phyloP scores from a whole-genome alignment of 768 basidiomycete species.

The Lactarius hatsudake region DNA sequence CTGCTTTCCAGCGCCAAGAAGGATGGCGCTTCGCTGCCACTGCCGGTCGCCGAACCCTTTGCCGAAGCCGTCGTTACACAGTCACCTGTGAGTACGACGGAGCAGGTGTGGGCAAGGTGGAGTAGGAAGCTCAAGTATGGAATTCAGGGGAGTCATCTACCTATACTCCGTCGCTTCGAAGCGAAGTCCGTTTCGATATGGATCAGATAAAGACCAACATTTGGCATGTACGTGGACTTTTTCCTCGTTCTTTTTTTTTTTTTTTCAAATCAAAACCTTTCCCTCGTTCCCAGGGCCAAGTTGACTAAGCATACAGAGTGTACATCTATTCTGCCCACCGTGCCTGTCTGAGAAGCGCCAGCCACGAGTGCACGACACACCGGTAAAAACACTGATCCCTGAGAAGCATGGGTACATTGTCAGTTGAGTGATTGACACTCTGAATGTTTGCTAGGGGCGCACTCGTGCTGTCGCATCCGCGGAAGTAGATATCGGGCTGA shows the following conservation, averaged over 20 bases:
- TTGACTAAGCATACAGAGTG: not conserved
- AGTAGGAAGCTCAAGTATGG: not conserved
- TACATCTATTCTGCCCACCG: not conserved
- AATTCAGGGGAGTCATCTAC: not conserved
- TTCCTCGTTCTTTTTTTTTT: too few relatives aligned
- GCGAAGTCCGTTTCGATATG: slow-evolving; percentile 5
- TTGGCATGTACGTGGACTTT: not conserved
- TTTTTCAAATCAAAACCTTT: not conserved
- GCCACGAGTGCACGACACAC: not conserved
- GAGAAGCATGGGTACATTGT: slow-evolving; percentile 3
- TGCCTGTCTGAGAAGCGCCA: not conserved
- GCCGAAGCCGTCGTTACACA: not conserved
- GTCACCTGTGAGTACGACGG: not conserved
- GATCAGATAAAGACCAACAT: not conserved
- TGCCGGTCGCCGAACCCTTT: not conserved
- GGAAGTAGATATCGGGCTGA: slow-evolving; percentile 1
- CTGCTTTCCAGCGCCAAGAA: not conserved
- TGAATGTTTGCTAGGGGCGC: not conserved
- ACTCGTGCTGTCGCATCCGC: not conserved
- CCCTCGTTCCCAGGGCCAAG: not conserved
- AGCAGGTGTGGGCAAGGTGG: not conserved
- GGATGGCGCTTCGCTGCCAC: not conserved
- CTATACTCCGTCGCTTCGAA: not conserved
- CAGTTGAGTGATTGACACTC: slow-evolving; percentile 9
- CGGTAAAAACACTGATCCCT: not conserved